These are phyloP conservation scores for Globisporangium mamillatum DNA, from an alignment of 352 stramenopile genomes.

Conservation along the genomic window DNA sequence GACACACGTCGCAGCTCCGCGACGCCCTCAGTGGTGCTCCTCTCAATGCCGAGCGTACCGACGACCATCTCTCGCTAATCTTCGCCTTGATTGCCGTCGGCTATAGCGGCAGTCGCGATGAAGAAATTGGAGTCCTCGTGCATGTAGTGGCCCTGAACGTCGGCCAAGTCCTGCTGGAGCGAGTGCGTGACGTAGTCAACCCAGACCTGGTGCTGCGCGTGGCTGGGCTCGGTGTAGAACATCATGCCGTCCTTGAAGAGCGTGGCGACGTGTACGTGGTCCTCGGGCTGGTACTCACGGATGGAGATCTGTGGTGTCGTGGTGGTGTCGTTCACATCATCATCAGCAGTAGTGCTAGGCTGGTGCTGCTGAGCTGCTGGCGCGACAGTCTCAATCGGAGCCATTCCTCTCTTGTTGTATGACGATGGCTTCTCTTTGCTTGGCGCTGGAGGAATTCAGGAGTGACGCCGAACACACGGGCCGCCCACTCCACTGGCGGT, in stretches of 20 bases:
- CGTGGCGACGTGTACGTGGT: slow-evolving; percentile 15
- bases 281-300: slow-evolving; percentile 17
- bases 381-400: neutral
- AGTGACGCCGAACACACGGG: neutral
- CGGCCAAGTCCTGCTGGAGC: slow-evolving; percentile 18
- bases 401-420: neutral
- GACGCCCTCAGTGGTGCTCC: neutral
- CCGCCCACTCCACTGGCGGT: neutral
- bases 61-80: slow-evolving; percentile 9
- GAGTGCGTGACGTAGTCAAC: slow-evolving; percentile 20
- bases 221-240: slow-evolving; percentile 10
- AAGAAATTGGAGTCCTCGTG: slow-evolving; percentile 13
- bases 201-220: slow-evolving; percentile 15
- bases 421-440: neutral
- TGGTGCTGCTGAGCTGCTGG: too few species aligned
- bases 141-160: slow-evolving; percentile 12
- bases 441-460: neutral
- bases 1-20: slow-evolving; percentile 13
- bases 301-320: slow-evolving; percentile 10
- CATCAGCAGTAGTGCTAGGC: too few species aligned
- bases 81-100: neutral
- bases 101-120: neutral
- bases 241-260: slow-evolving; percentile 22
- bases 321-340: neutral
- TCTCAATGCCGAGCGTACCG: slow-evolving; percentile 15